Percentiles rank a stretch among this genome's conserved stretches.
phyloP scores from a whole-genome alignment of 768 basidiomycete species.

The Rhizopogon vesiculosus region DNA sequence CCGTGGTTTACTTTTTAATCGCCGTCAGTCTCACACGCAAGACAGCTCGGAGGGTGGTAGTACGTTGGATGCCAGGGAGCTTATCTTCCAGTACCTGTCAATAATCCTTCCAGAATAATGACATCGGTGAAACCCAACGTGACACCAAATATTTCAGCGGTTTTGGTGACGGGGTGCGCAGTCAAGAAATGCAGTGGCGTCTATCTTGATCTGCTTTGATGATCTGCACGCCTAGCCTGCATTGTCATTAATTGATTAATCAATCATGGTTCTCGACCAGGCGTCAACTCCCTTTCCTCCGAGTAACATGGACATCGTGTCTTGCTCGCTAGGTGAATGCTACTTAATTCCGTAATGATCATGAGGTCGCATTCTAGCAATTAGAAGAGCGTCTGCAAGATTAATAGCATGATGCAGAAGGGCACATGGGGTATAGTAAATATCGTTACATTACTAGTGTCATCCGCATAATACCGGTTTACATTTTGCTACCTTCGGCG shows the following conservation, averaged over 20 bases:
- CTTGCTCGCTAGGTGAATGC: background rate
- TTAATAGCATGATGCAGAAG: slow-evolving; percentile 2
- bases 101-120: background rate
- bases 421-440: slow-evolving; percentile 3
- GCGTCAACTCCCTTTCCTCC: background rate
- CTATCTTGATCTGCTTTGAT: background rate
- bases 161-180: background rate
- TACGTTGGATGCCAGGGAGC: background rate
- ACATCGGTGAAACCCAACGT: background rate
- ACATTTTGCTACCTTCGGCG: slow-evolving; percentile 5
- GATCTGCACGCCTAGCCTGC: background rate
- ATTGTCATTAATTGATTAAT: background rate
- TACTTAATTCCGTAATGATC: background rate
- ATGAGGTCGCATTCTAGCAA: background rate
- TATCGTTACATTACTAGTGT: background rate
- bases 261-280: background rate
- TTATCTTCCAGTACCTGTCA: background rate
- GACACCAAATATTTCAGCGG: background rate
- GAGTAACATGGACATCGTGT: background rate
- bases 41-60: background rate
- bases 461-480: slow-evolving; percentile 2
- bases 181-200: background rate
- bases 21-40: slow-evolving; percentile 24
- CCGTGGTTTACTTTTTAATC: slow-evolving; percentile 27
- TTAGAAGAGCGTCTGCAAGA: background rate